Evolutionary conservation across 2,329 filamentous ascomycete species (phyloP), one percentile per base, ranked within the genome.

Genomic region (Cucurbitaria berberidis): DNA sequence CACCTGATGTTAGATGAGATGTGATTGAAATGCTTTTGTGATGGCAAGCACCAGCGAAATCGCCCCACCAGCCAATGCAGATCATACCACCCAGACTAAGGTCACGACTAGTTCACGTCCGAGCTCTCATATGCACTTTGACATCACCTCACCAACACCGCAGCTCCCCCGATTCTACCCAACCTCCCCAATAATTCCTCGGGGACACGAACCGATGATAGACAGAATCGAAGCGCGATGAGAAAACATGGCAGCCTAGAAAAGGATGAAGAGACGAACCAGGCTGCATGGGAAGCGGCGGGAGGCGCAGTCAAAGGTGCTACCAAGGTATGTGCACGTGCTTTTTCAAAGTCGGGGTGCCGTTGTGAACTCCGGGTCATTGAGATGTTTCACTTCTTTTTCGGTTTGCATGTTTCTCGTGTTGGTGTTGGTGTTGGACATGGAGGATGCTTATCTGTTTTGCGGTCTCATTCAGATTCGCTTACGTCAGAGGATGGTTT

Each of bases 221-320:
- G 13, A 34, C n/a, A 34, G 30, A 34, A 15, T 34, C 16, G 30
- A n/a, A 4, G 36, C 35, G 69, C 62, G 49, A 69, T 85, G 79
- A 77, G 76, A 59, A 67, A 76, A 48, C 81, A 86, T 76, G 85
- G 83, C 63, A 82, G 80, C 57, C 77, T 88, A 67, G 72, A 66
- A 13, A 83, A 83, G 45, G 85, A 83, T 61, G 83, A 84, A 36
- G 89, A 93, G 72, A 85, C 88, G 44, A 83, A 84, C 58, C 80
- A 83, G 51, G 90, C 90, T 41, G 86, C 88, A 36, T 88, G 87
- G 85, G 88, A 89, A 66, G 89, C 89, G 30, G 82, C 81, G 2
- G 82, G 82, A 57, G 90, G 90, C 30, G 89, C 88, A 16, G 74
- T 84, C 27, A 76, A 81, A 40, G 90, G 90, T 16, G 88, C 87